These are phyloP conservation scores for Geranomyces michiganensis DNA, from an alignment of 192 early-diverging fungal species.

Conservation along the genomic window DNA sequence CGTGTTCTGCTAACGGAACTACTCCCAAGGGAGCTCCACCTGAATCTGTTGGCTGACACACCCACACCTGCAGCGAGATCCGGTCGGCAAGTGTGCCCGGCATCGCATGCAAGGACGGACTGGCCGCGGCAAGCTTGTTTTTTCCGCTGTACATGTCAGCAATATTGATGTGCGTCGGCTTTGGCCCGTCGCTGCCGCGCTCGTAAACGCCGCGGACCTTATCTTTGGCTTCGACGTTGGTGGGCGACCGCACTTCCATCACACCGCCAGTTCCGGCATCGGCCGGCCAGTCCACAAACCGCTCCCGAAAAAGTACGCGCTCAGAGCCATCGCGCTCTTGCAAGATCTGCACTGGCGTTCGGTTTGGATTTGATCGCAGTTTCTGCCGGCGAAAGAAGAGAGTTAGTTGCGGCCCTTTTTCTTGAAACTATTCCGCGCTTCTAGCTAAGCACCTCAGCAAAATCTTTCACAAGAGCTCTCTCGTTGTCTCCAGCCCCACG, in stretches of 20 bases:
- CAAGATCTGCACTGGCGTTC: not conserved
- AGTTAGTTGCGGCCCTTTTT: too few relatives aligned
- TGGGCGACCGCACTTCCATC: conserved; percentile 26
- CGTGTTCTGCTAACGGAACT: conserved; percentile 20
- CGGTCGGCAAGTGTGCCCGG: too few relatives aligned
- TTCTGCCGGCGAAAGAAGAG: not conserved
- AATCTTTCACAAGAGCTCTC: conserved; percentile 5
- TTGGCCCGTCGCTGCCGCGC: conserved; percentile 22
- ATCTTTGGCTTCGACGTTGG: conserved; percentile 41
- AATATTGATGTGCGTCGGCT: not conserved
- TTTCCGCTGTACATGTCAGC: not conserved
- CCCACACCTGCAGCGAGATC: not conserved
- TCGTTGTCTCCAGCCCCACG: conserved; percentile 26
- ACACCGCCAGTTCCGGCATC: conserved; percentile 19
- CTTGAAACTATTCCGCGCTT: too few relatives aligned
- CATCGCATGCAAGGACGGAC: too few relatives aligned
- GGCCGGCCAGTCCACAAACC: conserved; percentile 43
- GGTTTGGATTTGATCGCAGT: not conserved
- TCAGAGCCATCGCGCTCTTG: conserved; percentile 37
- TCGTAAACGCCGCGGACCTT: conserved; percentile 39
- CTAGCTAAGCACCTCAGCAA: conserved; percentile 21
- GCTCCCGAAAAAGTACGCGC: conserved; percentile 40
- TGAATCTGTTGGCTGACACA: not conserved
- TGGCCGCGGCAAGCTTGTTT: too few relatives aligned
- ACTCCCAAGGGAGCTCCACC: not conserved